Evolutionary conservation across 2,329 filamentous ascomycete genomes (phyloP), one percentile per base, ranked within the genome.

Genomic region (Mollisiaceae sp.): DNA sequence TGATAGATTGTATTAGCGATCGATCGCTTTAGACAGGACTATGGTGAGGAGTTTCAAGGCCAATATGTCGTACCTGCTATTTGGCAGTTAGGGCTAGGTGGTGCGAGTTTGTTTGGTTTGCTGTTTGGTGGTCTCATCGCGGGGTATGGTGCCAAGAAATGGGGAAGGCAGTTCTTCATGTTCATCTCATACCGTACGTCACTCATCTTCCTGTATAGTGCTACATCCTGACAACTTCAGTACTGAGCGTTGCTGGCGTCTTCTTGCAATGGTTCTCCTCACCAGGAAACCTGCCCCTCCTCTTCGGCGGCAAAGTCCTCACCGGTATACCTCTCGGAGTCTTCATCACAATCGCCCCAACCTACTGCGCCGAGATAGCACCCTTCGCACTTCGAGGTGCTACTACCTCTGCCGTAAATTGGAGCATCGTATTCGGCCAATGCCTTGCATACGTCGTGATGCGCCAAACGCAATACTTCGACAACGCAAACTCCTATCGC

Each of bases 311-410:
- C 22, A 81, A 83, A 70, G 79, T 83, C 35, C 76, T 83, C 22
- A 81, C 79, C 45, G 80, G 82, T 56, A 77, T 84, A 54, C 82
- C 82, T 2, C 83, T 82, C 78, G 82, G 82, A 41, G 79, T 83
- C 4, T 84, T 83, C 74, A 80, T 82, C 71, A 83, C 82, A 0
- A 69, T 70, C 32, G 67, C 70, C 14, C 70, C 70, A 22, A 68
- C 70, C 1, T 72, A 72, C 61, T 69, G 67, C 47, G 60, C 70
- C 14, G 70, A 72, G 41, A 66, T 72, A 43, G 70, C 69, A 27
- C 70, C 70, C 4, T 57, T 71, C 11, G 57, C 66, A 4, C 65
- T 72, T 43, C 69, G 70, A 59, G 70, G 70, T 5, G 65, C 69
- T 24, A 61, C 68, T 1, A 69, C 70, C 4, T 47, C 70, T 27